Percentiles rank a stretch among this genome's conserved stretches.
phyloP scores from a whole-genome alignment of 2,329 filamentous ascomycete species.

The Ilyonectria mors-panacis region DNA sequence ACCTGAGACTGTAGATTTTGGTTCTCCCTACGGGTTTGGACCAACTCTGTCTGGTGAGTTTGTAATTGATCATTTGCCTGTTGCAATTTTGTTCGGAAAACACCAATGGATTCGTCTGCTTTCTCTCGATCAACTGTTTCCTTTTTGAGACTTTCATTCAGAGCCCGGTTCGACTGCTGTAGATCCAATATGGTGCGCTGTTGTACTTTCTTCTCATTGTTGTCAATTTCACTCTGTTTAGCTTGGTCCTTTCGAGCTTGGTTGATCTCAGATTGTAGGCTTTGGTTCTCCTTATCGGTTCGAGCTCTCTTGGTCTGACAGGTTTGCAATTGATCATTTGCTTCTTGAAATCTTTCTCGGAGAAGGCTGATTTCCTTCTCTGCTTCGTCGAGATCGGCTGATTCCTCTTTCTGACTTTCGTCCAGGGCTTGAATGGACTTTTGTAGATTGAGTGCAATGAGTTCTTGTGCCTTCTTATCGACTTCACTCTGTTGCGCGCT shows the following conservation, averaged over 20 bases:
- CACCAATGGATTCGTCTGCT: background rate
- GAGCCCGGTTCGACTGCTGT: background rate
- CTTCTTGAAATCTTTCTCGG: background rate
- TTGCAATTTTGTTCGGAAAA: background rate
- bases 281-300: background rate
- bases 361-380: background rate
- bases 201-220: background rate
- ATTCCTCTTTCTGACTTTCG: background rate
- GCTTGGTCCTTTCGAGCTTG: background rate
- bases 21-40: background rate
- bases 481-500: background rate
- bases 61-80: background rate
- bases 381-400: background rate
- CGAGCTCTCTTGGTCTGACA: background rate
- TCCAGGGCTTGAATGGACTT: background rate
- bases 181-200: background rate
- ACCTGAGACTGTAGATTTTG: background rate
- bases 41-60: background rate
- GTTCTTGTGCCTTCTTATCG: background rate
- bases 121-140: background rate
- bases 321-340: background rate
- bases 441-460: background rate
- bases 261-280: background rate
- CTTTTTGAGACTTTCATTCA: background rate
- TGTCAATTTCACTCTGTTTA: background rate